phyloP scores from a whole-genome alignment of 306 rosid genomes.

The Pyrus bretschneideri region DNA sequence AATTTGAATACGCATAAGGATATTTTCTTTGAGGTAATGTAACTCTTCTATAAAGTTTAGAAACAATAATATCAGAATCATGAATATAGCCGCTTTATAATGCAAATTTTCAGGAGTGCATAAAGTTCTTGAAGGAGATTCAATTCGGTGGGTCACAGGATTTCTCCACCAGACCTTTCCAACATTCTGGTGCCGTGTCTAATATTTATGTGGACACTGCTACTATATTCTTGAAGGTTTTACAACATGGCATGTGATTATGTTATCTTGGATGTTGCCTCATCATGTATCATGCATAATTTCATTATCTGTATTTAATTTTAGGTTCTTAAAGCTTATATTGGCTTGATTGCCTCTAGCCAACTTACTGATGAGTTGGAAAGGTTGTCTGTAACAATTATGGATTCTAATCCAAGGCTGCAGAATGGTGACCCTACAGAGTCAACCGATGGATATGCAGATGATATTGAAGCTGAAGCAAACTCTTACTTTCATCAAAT shows the following conservation, averaged over 20 bases:
- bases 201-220: constrained; percentile 55
- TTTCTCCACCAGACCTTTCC: constrained; percentile 59
- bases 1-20: constrained; percentile 60
- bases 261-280: neutral
- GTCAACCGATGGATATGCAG: constrained; percentile 69
- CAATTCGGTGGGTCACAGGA: constrained; percentile 70
- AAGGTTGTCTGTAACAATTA: constrained; percentile 47
- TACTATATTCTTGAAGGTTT: constrained; percentile 66
- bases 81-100: constrained; percentile 8
- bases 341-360: constrained; percentile 37
- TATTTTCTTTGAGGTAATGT: constrained; percentile 73
- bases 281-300: constrained; percentile 3
- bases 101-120: constrained; percentile 68
- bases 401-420: constrained; percentile 68
- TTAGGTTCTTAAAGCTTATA: constrained; percentile 82
- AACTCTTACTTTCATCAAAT: constrained; percentile 80
- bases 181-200: constrained; percentile 57
- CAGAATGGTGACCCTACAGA: constrained; percentile 61
- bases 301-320: constrained; percentile 3
- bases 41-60: neutral
- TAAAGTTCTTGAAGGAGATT: constrained; percentile 68
- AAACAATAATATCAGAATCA: neutral
- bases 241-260: neutral
- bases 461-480: constrained; percentile 86
- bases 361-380: constrained; percentile 86